Evolutionary conservation across 371 early-diverging fungal genomes (phyloP).

Genomic region (Rhizoclosmatium hyalinum): DNA sequence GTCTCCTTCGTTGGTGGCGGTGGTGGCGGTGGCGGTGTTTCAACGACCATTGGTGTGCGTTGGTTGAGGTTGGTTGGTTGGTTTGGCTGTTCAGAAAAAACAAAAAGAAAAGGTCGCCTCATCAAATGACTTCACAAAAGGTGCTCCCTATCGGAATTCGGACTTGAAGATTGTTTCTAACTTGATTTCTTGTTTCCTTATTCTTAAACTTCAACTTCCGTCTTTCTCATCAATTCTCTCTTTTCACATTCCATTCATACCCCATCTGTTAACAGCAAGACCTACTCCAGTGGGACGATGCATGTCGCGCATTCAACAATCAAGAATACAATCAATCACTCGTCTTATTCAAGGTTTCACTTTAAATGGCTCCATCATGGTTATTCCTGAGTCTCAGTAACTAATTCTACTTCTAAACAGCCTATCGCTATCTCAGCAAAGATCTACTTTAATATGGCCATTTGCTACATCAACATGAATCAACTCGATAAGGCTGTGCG

Average conservation of each 20-base stretch:
- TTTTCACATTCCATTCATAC: no score
- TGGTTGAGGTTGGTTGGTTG: not conserved
- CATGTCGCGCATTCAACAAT: conserved; percentile 71
- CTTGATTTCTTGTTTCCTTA: no score
- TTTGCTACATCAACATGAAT: conserved; percentile 75
- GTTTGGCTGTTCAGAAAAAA: not conserved
- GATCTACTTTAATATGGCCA: conserved; percentile 94
- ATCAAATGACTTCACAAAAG: no score
- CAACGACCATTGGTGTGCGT: not conserved
- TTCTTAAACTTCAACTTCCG: no score
- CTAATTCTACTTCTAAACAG: not conserved
- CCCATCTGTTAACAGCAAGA: conserved; percentile 58
- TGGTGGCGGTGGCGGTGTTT: not conserved
- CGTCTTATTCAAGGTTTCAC: conserved; percentile 66
- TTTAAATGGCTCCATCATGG: not conserved
- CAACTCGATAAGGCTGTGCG: conserved; percentile 79
- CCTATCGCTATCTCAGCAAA: conserved; percentile 89
- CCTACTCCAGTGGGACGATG: conserved; percentile 79
- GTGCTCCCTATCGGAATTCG: no score
- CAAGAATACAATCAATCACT: conserved; percentile 71
- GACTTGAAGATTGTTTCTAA: no score
- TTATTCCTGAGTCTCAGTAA: not conserved
- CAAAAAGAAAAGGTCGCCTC: conserved; percentile 3
- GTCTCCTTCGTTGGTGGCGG: conserved; percentile 1
- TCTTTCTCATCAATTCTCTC: no score